Base-by-base conservation (phyloP, 78 protist species). In the Salpingoeca rosetta region DNA sequence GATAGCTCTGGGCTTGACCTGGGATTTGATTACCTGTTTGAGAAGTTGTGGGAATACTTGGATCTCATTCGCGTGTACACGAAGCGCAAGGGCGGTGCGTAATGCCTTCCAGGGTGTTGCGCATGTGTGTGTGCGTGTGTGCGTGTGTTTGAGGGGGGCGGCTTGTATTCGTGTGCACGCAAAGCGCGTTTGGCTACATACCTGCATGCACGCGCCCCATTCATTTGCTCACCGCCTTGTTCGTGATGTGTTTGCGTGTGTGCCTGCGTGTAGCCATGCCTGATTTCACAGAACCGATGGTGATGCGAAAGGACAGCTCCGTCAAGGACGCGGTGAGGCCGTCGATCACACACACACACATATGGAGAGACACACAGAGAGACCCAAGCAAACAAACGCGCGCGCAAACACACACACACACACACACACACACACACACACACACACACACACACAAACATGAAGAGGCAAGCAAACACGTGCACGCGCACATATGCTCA, bases 231-330 rank as follows among this genome's bases (percentile, higher is more conserved):
- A 51, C 7, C 65, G n/a, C n/a, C n/a, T n/a, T n/a, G n/a, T n/a
- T n/a, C n/a, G n/a, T n/a, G n/a, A n/a, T n/a, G n/a, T n/a, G n/a
- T n/a, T n/a, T n/a, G n/a, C n/a, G n/a, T n/a, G n/a, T n/a, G n/a
- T n/a, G n/a, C n/a, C n/a, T n/a, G n/a, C n/a, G n/a, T n/a, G n/a
- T n/a, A 51, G 65, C 7, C 31, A 22, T 93, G 41, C 98, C 98
- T 44, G 99, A 98, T 90, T 97, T 92, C 91, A 43, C 38, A 73
- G 94, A 89, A 42, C 99, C 99, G 28, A 96, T 98, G n/a, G 93
- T 97, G 57, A 74, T 98, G 86, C 80, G 90, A 7, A 75, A 81
- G 40, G 90, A 76, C 28, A 39, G 85, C 27, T 22, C 65, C 65
- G 65, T 51, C 17, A 7, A 17, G 31, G 65, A 51, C 65, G 65